Evolutionary conservation across 148 eudicot species (phyloP).

Genomic region (Silene uniflora): DNA sequence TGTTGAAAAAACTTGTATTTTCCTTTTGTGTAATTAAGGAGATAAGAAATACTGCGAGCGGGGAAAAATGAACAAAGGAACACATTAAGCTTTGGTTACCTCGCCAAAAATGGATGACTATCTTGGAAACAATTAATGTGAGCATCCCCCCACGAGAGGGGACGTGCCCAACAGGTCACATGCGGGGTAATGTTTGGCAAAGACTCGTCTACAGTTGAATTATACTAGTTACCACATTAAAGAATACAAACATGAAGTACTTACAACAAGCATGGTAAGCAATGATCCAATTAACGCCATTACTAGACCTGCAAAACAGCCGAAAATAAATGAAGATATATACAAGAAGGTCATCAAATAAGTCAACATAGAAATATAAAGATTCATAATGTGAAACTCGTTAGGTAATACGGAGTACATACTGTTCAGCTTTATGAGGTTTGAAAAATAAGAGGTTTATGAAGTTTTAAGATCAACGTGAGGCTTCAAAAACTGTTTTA

Average conservation of each 20-base stretch:
- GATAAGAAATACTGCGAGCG: not conserved
- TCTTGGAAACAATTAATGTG: not conserved
- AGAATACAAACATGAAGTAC: constrained; percentile 17
- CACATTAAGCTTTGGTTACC: not conserved
- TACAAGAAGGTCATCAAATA: not conserved
- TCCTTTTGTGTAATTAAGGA: not conserved
- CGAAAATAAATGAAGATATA: not conserved
- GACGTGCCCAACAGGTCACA: too few species aligned
- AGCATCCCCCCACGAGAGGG: too few species aligned
- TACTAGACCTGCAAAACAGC: constrained; percentile 59
- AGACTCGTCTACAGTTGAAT: not conserved
- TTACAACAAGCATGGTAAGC: constrained; percentile 85
- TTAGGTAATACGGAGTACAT: not conserved
- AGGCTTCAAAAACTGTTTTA: not conserved
- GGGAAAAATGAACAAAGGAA: not conserved
- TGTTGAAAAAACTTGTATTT: not conserved
- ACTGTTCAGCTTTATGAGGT: not conserved
- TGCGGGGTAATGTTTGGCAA: not conserved
- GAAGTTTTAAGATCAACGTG: not conserved
- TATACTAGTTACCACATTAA: not conserved
- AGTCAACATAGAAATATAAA: not conserved
- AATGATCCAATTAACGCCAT: constrained; percentile 88
- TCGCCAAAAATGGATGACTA: not conserved
- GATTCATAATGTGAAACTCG: not conserved
- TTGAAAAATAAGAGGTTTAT: not conserved